phyloP scores from a whole-genome alignment of 2,329 filamentous ascomycete genomes.

The Talaromyces sp. region DNA sequence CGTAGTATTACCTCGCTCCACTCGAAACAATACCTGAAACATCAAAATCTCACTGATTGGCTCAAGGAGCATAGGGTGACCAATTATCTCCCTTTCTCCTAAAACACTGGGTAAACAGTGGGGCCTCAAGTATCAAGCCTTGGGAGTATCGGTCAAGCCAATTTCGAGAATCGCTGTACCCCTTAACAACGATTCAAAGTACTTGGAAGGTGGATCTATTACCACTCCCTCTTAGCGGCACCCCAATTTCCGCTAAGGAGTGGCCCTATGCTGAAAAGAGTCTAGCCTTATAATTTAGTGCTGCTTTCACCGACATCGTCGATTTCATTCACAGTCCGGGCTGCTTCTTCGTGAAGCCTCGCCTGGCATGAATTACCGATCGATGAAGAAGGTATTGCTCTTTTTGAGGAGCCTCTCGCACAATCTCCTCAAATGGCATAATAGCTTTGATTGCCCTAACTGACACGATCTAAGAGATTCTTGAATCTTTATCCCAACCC shows the following conservation, averaged over 20 bases:
- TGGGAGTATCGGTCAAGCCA: background rate
- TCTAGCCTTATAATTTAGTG: background rate
- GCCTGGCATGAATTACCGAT: background rate
- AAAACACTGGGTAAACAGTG: background rate
- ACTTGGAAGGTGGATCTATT: no score
- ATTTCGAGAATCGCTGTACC: no score
- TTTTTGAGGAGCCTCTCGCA: background rate
- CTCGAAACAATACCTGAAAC: background rate
- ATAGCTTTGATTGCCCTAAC: background rate
- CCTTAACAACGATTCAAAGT: no score
- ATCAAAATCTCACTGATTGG: background rate
- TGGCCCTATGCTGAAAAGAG: background rate
- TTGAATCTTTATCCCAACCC: background rate
- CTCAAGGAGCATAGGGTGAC: background rate
- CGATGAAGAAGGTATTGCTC: background rate
- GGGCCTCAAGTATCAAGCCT: background rate
- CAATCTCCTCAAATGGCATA: background rate
- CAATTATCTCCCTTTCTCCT: background rate
- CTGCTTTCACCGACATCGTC: no score
- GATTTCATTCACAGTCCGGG: background rate
- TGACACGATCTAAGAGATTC: background rate
- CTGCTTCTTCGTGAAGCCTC: background rate
- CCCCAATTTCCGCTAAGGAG: background rate
- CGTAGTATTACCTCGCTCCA: background rate
- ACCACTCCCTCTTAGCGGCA: background rate